These are phyloP conservation scores for Xanthoconium purpureum DNA, from an alignment of 768 basidiomycete species.

Conservation along the genomic window DNA sequence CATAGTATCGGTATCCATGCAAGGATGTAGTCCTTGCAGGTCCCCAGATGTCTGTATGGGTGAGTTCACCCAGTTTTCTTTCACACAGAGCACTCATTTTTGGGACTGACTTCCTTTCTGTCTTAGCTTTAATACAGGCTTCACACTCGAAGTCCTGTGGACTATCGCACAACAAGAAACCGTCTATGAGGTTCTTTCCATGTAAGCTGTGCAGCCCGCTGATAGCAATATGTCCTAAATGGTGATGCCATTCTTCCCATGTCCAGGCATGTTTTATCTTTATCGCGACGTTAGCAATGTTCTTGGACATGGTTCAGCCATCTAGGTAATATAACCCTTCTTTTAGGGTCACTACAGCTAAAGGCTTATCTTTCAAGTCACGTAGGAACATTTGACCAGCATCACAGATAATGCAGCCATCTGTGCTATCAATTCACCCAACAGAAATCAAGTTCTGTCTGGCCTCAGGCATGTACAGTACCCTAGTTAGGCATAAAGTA, in stretches of 20 bases:
- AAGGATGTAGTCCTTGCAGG: neutral
- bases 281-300: neutral
- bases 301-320: no score
- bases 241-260: neutral
- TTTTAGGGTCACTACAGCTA: neutral
- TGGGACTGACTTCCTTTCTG: neutral
- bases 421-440: neutral
- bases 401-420: neutral
- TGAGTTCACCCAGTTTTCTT: neutral
- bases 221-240: neutral
- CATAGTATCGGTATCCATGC: neutral
- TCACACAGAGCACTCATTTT: neutral
- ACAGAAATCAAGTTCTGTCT: neutral
- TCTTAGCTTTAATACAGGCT: neutral
- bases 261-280: neutral
- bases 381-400: neutral
- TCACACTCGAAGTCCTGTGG: neutral
- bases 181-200: neutral
- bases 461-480: neutral
- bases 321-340: neutral
- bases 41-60: constrained; percentile 7
- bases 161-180: neutral
- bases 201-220: neutral
- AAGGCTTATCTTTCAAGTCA: neutral
- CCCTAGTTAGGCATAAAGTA: neutral